Conservation (phyloP, 352 stramenopile species). For the Phytophthora megakarya region DNA sequence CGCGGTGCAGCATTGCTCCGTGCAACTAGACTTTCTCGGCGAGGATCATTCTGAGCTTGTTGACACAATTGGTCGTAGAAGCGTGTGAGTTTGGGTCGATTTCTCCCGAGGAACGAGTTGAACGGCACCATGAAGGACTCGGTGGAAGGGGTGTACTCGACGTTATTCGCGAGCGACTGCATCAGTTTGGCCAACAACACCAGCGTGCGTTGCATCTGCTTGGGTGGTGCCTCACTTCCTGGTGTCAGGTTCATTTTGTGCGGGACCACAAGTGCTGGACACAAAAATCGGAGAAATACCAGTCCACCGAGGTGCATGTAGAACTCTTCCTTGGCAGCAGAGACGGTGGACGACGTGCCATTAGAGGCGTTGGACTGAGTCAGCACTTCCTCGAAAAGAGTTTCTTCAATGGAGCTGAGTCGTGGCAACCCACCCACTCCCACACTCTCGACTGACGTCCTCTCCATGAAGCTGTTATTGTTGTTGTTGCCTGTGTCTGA, state of each 20-base stretch:
- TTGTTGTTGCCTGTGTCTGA: constrained; percentile 35
- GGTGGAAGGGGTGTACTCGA: constrained; percentile 60
- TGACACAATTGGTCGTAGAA: constrained; percentile 85
- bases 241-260: constrained; percentile 75
- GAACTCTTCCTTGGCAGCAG: constrained; percentile 68
- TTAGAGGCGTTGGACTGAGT: constrained; percentile 31
- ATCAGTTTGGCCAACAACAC: constrained; percentile 83
- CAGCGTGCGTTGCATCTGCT: constrained; percentile 65
- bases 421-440: constrained; percentile 47
- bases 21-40: constrained; percentile 64
- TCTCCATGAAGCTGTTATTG: constrained; percentile 39
- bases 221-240: constrained; percentile 40
- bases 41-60: constrained; percentile 64
- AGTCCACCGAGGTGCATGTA: constrained; percentile 77
- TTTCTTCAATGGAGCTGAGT: constrained; percentile 61
- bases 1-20: constrained; percentile 62
- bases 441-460: constrained; percentile 36
- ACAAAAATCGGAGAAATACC: constrained; percentile 82
- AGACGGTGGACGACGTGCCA: constrained; percentile 22
- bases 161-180: constrained; percentile 82
- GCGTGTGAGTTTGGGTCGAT: constrained; percentile 57
- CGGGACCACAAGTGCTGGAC: constrained; percentile 72
- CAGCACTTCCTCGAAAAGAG: constrained; percentile 40
- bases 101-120: constrained; percentile 66
- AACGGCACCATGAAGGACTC: constrained; percentile 85